phyloP scores from a whole-genome alignment of 2,329 filamentous ascomycete species.

The Tolypocladium album region DNA sequence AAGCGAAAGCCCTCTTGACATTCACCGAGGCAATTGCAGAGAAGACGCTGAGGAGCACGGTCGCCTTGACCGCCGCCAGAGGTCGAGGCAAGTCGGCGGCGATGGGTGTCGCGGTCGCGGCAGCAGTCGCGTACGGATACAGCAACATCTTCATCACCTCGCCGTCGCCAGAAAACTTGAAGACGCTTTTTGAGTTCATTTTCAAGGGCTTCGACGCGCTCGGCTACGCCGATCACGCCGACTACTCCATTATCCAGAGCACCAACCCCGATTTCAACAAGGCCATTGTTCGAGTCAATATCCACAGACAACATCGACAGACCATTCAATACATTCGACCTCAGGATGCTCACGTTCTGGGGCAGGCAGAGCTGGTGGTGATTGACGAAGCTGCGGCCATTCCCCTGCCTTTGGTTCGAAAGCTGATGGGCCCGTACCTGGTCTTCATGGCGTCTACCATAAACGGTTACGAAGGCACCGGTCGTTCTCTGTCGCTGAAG shows the following conservation, averaged over 20 bases:
- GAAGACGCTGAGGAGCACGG: slow-evolving; percentile 89
- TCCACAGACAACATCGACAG: slow-evolving; percentile 88
- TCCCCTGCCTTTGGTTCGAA: slow-evolving; percentile 80
- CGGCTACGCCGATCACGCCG: slow-evolving; percentile 86
- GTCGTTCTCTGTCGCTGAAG: slow-evolving; percentile 87
- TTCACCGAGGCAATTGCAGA: slow-evolving; percentile 95
- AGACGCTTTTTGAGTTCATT: slow-evolving; percentile 95
- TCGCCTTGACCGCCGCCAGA: slow-evolving; percentile 85
- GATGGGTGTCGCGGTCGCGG: slow-evolving; percentile 85
- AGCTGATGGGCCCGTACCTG: slow-evolving; percentile 91
- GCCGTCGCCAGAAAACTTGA: slow-evolving; percentile 94
- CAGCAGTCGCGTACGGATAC: slow-evolving; percentile 90
- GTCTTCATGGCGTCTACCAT: slow-evolving; percentile 99
- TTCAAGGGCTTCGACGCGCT: slow-evolving; percentile 97
- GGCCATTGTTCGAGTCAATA: slow-evolving; percentile 92
- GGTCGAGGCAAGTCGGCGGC: slow-evolving; percentile 96
- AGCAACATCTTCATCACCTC: slow-evolving; percentile 99
- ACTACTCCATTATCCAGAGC: slow-evolving; percentile 96
- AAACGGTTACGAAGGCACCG: slow-evolving; percentile 96
- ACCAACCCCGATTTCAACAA: slow-evolving; percentile 99
- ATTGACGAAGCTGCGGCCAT: slow-evolving; percentile 98
- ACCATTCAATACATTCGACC: slow-evolving; percentile 98
- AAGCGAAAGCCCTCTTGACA: slow-evolving; percentile 91
- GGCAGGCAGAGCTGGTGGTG: slow-evolving; percentile 88
- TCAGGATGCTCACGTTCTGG: slow-evolving; percentile 88